Base-by-base conservation (phyloP, 306 rosid species). In the Vigna nakashimae region DNA sequence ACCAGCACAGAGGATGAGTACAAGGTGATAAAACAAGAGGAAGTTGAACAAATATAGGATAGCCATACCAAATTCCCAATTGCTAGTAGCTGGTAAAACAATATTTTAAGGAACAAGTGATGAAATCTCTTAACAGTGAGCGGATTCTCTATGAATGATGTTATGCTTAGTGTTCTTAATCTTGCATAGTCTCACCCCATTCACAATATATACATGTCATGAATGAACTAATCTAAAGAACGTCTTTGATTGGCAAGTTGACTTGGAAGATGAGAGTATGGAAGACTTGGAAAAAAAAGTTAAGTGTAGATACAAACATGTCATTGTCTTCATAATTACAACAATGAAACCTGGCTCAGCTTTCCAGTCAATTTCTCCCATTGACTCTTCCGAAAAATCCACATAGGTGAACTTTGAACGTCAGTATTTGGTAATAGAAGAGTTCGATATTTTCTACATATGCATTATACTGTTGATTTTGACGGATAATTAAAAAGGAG, bases 11-110 rank as follows among this genome's bases (percentile, higher is more conserved):
- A 81, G 17, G 28, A 81, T 66, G 32, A 73, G 36, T 11, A 40
- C 1, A 34, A 78, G 60, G 24, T 15, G 49, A 69, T 59, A 53
- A 55, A 68, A 38, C 64, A 69, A 68, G 50, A 73, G 1, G 46
- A 69, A 46, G 18, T 24, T 5, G 16, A 77, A 78, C 63, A 74
- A 49, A 74, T 13, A 46, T 28, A 49, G 7, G 32, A 22, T 40
- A 74, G 43, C 22, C 88, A 85, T 84, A 9, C 15, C 16, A 50
- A 72, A 30, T 63, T 28, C 70, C 74, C 12, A 4, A 7, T 40
- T 40, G 45, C 9, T 7, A 40, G 11, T 1, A 40, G 11, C 10
- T 40, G 45, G 8, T 40, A 7, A 42, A 42, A 42, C 46, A 42
- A 40, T 4, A 48, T 28, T 32, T 66, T 10, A 5, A 71, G 74